phyloP scores from a whole-genome alignment of 2,329 filamentous ascomycete genomes.

The Aspergillus oerlinghausenensis region DNA sequence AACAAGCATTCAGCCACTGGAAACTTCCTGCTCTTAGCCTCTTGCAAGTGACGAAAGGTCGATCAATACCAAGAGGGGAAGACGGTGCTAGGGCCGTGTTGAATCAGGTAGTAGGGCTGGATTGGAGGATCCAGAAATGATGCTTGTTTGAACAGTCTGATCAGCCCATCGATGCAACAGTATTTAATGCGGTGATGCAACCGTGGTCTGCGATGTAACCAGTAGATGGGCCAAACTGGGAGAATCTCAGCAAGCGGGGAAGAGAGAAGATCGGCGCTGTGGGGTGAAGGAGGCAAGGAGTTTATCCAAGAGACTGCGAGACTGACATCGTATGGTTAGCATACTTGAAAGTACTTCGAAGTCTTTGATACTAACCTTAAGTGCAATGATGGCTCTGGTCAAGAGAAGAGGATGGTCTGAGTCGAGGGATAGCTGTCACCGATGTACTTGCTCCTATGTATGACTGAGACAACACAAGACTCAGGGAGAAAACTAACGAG shows the following conservation, averaged over 20 bases:
- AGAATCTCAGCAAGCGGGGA: neutral
- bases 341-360: neutral
- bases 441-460: too few relatives aligned
- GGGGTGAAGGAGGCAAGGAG: neutral
- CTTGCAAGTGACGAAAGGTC: neutral
- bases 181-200: neutral
- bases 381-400: neutral
- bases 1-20: neutral
- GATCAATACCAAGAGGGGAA: neutral
- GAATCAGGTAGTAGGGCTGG: conserved; percentile 1
- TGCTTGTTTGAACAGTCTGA: conserved; percentile 2
- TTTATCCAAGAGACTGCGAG: neutral
- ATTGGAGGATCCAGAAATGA: neutral
- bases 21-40: neutral
- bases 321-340: neutral
- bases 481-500: too few relatives aligned
- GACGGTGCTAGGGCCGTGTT: conserved; percentile 1
- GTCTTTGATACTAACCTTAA: neutral
- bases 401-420: neutral
- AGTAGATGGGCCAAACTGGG: neutral
- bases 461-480: too few relatives aligned
- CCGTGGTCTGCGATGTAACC: neutral
- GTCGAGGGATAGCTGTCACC: neutral
- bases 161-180: neutral
- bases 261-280: neutral